phyloP scores from a whole-genome alignment of 208 protist genomes.

The Perkinsela sp. region DNA sequence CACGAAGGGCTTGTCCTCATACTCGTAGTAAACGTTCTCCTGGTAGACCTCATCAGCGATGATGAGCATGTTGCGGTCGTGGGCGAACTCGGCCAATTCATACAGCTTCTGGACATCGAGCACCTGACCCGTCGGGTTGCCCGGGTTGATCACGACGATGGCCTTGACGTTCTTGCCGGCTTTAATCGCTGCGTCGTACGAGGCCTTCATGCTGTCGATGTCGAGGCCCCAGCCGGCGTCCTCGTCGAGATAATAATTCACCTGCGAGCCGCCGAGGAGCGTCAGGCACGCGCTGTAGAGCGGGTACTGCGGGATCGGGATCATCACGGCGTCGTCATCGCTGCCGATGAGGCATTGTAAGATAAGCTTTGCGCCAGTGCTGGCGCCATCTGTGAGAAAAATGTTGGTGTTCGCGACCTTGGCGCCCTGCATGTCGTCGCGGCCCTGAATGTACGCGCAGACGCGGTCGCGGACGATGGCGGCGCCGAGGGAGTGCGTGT shows the following conservation, averaged over 20 bases:
- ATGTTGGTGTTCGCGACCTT: conserved; percentile 18
- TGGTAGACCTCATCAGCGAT: conserved; percentile 98
- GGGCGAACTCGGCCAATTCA: conserved; percentile 32
- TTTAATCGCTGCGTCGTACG: conserved; percentile 23
- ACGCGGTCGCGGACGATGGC: conserved; percentile 54
- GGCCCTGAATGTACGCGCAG: conserved; percentile 66
- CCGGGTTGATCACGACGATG: conserved; percentile 93
- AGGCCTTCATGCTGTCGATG: conserved; percentile 19
- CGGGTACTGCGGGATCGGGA: conserved; percentile 98
- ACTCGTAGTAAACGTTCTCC: conserved; percentile 75
- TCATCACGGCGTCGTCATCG: conserved; percentile 47
- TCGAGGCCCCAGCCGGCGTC: conserved; percentile 51
- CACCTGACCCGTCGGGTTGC: conserved; percentile 87
- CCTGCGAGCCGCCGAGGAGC: conserved; percentile 52
- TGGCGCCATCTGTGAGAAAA: conserved; percentile 89
- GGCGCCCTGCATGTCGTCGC: conserved; percentile 36
- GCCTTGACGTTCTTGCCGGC: conserved; percentile 47
- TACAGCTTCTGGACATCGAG: conserved; percentile 40
- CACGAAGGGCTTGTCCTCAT: conserved; percentile 43
- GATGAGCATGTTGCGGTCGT: conserved; percentile 47
- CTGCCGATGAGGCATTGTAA: conserved; percentile 46
- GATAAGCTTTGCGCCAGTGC: conserved; percentile 45
- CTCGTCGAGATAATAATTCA: conserved; percentile 83
- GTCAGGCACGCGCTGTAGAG: conserved; percentile 90
- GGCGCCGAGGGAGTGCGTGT: conserved; percentile 76